phyloP scores from a whole-genome alignment of 83 land plant species.

The Diphasiastrum complanatum region DNA sequence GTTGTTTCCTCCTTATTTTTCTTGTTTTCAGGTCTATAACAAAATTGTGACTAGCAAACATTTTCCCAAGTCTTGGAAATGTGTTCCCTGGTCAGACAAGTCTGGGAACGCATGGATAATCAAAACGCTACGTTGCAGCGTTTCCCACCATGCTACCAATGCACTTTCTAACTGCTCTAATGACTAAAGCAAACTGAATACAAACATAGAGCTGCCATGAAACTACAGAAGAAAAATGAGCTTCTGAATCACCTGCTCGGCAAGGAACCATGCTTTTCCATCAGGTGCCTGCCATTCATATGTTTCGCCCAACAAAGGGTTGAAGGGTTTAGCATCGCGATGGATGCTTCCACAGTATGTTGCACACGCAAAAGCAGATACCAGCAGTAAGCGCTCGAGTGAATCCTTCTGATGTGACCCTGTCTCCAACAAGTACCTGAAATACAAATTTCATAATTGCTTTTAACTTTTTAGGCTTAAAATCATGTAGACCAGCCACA shows the following conservation, averaged over 20 bases:
- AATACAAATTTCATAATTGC: background rate
- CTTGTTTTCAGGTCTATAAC: too few relatives aligned
- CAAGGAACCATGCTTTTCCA: constrained; percentile 30
- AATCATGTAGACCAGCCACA: background rate
- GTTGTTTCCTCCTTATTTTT: too few relatives aligned
- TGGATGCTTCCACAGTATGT: constrained; percentile 37
- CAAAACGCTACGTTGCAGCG: too few relatives aligned
- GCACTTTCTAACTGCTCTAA: too few relatives aligned
- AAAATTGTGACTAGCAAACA: too few relatives aligned
- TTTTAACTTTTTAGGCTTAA: background rate
- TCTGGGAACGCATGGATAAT: too few relatives aligned
- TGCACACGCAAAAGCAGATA: constrained; percentile 45
- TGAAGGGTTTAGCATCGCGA: constrained; percentile 46
- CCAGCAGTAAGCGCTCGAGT: constrained; percentile 33
- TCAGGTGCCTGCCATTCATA: constrained; percentile 38
- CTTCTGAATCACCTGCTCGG: constrained; percentile 32
- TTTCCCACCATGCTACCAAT: too few relatives aligned
- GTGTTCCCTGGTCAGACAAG: background rate
- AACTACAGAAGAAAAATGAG: background rate
- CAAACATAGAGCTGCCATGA: background rate
- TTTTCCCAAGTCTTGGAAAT: background rate
- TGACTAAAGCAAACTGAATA: too few relatives aligned
- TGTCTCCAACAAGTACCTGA: constrained; percentile 32
- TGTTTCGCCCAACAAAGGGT: constrained; percentile 44
- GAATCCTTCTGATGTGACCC: constrained; percentile 30